Conservation (phyloP, 1,139 yeast species). For the Diutina ranongensis region DNA sequence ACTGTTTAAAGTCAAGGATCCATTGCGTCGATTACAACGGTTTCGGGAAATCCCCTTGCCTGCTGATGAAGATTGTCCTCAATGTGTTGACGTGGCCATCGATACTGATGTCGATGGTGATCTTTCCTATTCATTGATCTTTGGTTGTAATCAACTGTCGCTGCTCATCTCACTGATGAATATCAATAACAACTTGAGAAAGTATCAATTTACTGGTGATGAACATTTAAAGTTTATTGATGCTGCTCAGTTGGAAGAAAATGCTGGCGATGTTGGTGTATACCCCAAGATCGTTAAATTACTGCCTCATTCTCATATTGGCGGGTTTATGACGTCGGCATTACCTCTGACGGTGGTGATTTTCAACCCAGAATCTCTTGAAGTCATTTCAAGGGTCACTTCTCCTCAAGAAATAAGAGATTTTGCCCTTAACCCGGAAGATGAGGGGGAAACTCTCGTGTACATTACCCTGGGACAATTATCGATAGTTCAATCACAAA, state of each 20-base stretch:
- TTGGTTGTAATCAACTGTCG: conserved; percentile 65
- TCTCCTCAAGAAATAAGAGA: conserved; percentile 29
- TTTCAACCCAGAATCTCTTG: conserved; percentile 46
- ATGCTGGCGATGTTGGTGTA: conserved; percentile 26
- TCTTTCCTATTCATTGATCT: conserved; percentile 36
- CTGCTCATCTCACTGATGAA: conserved; percentile 44
- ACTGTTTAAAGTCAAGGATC: conserved; percentile 40
- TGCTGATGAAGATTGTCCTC: conserved; percentile 63
- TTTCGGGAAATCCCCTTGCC: conserved; percentile 54
- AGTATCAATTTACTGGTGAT: conserved; percentile 42
- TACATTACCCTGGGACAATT: conserved; percentile 45
- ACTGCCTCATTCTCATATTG: conserved; percentile 42
- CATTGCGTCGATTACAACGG: conserved; percentile 41
- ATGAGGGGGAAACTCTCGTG: conserved; percentile 41
- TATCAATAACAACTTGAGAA: conserved; percentile 63
- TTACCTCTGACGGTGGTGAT: conserved; percentile 48
- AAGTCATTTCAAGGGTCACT: conserved; percentile 26
- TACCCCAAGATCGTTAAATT: conserved; percentile 50
- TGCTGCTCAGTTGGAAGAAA: conserved; percentile 41
- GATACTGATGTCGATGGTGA: conserved; percentile 13
- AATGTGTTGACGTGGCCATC: conserved; percentile 45
- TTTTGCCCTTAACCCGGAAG: conserved; percentile 19
- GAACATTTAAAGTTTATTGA: conserved; percentile 53
- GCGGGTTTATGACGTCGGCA: conserved; percentile 52
- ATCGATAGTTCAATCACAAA: conserved; percentile 38